A percentile compares a stretch with the other conserved stretches of the same genome.
phyloP scores from a whole-genome alignment of 768 basidiomycete genomes.

The Tephrocybe sp. region DNA sequence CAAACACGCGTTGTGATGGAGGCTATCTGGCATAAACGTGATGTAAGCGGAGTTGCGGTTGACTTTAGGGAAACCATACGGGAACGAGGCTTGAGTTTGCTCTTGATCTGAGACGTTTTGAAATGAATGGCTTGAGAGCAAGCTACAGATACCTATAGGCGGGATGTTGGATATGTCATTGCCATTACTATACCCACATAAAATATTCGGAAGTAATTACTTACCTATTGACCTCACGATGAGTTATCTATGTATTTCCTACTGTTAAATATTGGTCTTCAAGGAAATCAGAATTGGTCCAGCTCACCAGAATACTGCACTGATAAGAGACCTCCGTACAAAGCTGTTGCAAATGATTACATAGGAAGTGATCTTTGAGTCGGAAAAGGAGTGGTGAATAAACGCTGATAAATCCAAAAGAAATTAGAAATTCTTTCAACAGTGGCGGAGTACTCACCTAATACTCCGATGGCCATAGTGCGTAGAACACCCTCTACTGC shows the following conservation, averaged over 20 bases:
- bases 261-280: constrained; percentile 5
- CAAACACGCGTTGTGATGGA: constrained; percentile 65
- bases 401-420: too few species aligned
- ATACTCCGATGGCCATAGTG: too few species aligned
- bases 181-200: constrained; percentile 17
- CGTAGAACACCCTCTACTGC: too few species aligned
- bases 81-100: constrained; percentile 47
- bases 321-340: too few species aligned
- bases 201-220: constrained; percentile 15
- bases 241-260: constrained; percentile 2
- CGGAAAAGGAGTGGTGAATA: too few species aligned
- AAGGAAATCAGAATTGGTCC: too few species aligned
- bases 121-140: constrained; percentile 1
- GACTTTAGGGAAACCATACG: constrained; percentile 64
- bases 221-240: constrained; percentile 12
- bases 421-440: too few species aligned
- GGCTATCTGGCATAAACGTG: constrained; percentile 67
- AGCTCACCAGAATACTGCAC: too few species aligned
- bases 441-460: too few species aligned
- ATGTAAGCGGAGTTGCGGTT: constrained; percentile 49
- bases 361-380: too few species aligned
- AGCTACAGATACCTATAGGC: constrained; percentile 17
- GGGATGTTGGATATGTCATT: constrained; percentile 7
- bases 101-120: constrained; percentile 41
- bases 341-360: too few species aligned